A percentile compares a stretch with the other conserved stretches of the same genome.
phyloP scores from a whole-genome alignment of 768 basidiomycete genomes.

The Phylloporus rhodoxanthus region DNA sequence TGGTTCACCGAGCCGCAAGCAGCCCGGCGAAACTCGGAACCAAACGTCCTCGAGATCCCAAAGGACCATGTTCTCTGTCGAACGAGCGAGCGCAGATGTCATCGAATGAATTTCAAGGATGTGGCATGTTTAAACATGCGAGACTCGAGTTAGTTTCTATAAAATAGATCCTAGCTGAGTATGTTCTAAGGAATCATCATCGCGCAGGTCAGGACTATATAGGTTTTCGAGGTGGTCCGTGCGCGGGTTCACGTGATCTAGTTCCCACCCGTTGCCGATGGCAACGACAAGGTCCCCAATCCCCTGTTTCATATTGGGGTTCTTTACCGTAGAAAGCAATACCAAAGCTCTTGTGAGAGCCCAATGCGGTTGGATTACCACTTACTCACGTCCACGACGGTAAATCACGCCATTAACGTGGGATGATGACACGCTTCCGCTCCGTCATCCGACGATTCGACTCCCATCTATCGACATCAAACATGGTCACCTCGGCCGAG shows the following conservation, averaged over 20 bases:
- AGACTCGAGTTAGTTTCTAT: not conserved
- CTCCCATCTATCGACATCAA: conserved; percentile 6
- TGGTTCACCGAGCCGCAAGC: not conserved
- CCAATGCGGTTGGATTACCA: not conserved
- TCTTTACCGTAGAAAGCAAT: not conserved
- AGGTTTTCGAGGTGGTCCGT: conserved; percentile 29
- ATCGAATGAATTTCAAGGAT: conserved; percentile 39
- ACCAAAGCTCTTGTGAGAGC: not conserved
- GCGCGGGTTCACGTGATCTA: conserved; percentile 22
- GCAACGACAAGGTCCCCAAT: no score
- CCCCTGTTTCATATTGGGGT: not conserved
- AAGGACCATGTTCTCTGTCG: not conserved
- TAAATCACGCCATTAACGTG: not conserved
- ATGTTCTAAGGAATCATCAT: not conserved
- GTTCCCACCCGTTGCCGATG: not conserved
- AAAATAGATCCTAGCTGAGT: not conserved
- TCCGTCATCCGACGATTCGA: not conserved
- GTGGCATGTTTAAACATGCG: conserved; percentile 54
- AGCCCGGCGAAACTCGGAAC: not conserved
- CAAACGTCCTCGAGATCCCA: not conserved
- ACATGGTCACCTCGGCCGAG: conserved; percentile 33
- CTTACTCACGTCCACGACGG: not conserved
- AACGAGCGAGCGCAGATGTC: conserved; percentile 10
- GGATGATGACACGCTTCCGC: conserved; percentile 5
- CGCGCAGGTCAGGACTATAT: not conserved